These are phyloP conservation scores for Trypanosoma caninum DNA, from an alignment of 208 protist genomes.

Conservation along the genomic window DNA sequence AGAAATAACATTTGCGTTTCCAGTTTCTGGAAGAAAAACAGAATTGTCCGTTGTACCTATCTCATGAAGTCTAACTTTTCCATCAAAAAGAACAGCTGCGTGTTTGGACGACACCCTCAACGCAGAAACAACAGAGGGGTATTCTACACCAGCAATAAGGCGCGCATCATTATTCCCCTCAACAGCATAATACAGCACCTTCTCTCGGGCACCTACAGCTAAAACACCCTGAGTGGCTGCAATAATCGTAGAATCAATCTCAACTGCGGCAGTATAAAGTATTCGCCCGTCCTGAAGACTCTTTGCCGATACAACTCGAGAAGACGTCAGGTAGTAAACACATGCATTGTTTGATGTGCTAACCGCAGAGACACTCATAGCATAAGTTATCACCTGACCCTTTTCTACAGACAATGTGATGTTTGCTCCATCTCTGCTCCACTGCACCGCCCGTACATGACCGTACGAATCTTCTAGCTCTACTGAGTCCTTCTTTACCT, in stretches of 20 bases:
- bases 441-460: conserved; percentile 31
- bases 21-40: conserved; percentile 57
- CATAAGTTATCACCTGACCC: conserved; percentile 76
- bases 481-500: conserved; percentile 29
- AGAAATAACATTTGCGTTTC: conserved; percentile 61
- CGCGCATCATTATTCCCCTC: conserved; percentile 12
- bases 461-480: conserved; percentile 49
- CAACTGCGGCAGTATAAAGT: conserved; percentile 67
- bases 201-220: conserved; percentile 78
- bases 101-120: conserved; percentile 78
- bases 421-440: conserved; percentile 91
- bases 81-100: conserved; percentile 84
- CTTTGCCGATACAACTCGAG: conserved; percentile 82
- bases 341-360: conserved; percentile 60
- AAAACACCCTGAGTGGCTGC: conserved; percentile 78
- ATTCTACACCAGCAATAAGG: conserved; percentile 70
- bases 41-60: conserved; percentile 51
- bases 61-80: conserved; percentile 78
- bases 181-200: conserved; percentile 79
- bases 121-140: conserved; percentile 60
- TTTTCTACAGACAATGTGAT: conserved; percentile 71
- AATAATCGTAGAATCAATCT: conserved; percentile 87
- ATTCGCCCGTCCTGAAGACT: conserved; percentile 67
- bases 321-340: conserved; percentile 83
- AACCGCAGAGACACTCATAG: conserved; percentile 78